Percentiles rank a stretch among this genome's conserved stretches.
Conservation (phyloP, 2,329 filamentous ascomycete species). For the Colletotrichum orbiculare region DNA sequence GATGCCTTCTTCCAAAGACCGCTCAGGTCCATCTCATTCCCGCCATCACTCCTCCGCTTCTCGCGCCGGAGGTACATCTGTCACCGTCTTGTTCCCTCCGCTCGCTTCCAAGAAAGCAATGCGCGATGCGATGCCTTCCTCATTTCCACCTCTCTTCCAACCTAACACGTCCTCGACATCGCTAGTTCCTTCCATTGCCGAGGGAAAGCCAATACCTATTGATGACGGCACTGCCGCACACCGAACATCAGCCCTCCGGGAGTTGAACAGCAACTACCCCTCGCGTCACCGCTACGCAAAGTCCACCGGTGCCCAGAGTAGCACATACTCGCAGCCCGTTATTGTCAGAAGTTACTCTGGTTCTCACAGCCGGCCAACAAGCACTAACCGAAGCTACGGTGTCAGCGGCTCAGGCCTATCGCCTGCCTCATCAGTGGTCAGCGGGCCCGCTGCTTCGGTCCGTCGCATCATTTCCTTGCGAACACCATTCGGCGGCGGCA, state of each 20-base stretch:
- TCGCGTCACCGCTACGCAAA: conserved; percentile 68
- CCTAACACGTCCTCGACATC: conserved; percentile 64
- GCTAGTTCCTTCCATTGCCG: conserved; percentile 64
- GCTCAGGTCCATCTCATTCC: conserved; percentile 23
- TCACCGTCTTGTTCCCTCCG: conserved; percentile 27
- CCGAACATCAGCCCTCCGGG: conserved; percentile 69
- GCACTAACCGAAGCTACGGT: conserved; percentile 41
- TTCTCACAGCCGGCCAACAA: conserved; percentile 48
- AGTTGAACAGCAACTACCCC: conserved; percentile 68
- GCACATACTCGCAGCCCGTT: conserved; percentile 73
- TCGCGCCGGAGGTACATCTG: conserved; percentile 13
- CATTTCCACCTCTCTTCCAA: conserved; percentile 60
- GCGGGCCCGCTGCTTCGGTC: conserved; percentile 37
- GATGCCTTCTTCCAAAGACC: conserved; percentile 21
- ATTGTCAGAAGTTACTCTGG: conserved; percentile 73
- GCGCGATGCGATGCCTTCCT: conserved; percentile 55
- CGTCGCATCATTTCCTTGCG: conserved; percentile 38
- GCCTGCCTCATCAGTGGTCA: conserved; percentile 25
- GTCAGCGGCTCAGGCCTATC: conserved; percentile 13
- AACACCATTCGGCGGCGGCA: conserved; percentile 45
- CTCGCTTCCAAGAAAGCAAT: conserved; percentile 27
- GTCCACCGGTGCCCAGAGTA: conserved; percentile 65
- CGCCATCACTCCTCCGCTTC: conserved; percentile 8
- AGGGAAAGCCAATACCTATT: conserved; percentile 66
- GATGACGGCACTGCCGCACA: conserved; percentile 66